A percentile compares a stretch with the other conserved stretches of the same genome.
phyloP scores from a whole-genome alignment of 305 asterid genomes.

The Fraxinus ornus region DNA sequence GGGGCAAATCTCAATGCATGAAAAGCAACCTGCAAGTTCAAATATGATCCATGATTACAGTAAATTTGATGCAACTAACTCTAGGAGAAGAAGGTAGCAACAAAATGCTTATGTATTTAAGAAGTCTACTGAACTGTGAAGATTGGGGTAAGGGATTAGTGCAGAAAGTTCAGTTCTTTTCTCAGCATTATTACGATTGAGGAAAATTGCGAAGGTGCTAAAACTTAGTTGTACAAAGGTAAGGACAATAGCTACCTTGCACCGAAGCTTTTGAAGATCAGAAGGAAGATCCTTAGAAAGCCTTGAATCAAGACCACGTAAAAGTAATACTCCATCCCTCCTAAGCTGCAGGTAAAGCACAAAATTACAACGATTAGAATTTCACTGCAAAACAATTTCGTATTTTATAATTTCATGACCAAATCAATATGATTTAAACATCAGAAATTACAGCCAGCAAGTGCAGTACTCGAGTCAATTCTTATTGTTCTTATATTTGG shows the following conservation, averaged over 20 bases:
- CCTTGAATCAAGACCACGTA: slow-evolving; percentile 83
- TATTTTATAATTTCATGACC: not conserved
- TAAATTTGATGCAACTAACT: not conserved
- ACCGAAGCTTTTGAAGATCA: slow-evolving; percentile 32
- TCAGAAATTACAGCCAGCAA: not conserved
- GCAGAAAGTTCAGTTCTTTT: not conserved
- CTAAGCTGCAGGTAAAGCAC: slow-evolving; percentile 50
- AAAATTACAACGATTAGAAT: not conserved
- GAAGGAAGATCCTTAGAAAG: slow-evolving; percentile 73
- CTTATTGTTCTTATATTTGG: not conserved
- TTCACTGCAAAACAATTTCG: not conserved
- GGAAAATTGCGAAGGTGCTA: not conserved
- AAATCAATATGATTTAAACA: not conserved
- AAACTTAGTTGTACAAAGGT: not conserved
- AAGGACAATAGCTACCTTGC: slow-evolving; percentile 54
- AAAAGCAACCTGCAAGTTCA: slow-evolving; percentile 68
- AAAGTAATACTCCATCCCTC: slow-evolving; percentile 79
- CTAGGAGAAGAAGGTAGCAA: not conserved
- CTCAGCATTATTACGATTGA: not conserved
- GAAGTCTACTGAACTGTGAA: not conserved
- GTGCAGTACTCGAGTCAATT: not conserved
- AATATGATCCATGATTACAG: slow-evolving; percentile 5
- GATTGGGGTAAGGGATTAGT: not conserved
- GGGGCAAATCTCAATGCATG: slow-evolving; percentile 78
- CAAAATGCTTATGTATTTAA: not conserved